These are phyloP conservation scores for Prunus mongolica DNA, from an alignment of 306 rosid species.

Conservation along the genomic window DNA sequence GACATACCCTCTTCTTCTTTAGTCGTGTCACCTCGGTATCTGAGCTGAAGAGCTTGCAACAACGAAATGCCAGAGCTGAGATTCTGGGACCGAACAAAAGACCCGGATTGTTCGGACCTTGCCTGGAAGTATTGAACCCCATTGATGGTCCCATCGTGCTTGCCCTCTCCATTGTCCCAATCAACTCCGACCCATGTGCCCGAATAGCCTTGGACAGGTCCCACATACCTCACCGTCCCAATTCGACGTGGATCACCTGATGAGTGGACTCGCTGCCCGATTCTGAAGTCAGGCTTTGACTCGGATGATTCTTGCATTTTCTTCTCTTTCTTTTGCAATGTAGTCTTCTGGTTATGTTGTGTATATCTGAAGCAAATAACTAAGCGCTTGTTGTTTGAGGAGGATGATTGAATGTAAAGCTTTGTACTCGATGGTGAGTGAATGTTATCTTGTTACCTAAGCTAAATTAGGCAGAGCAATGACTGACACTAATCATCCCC, in stretches of 20 bases:
- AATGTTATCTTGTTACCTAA: too few relatives aligned
- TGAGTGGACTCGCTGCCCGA: slow-evolving; percentile 69
- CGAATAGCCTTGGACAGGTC: slow-evolving; percentile 63
- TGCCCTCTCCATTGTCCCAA: slow-evolving; percentile 79
- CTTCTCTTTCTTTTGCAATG: neutral
- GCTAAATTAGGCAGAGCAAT: too few relatives aligned
- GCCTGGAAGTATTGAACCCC: slow-evolving; percentile 72
- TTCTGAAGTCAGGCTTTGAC: slow-evolving; percentile 35
- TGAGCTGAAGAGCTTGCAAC: slow-evolving; percentile 65
- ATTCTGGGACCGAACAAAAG: slow-evolving; percentile 66
- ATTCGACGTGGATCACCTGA: slow-evolving; percentile 59
- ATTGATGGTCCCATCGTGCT: slow-evolving; percentile 82
- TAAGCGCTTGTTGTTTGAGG: too few relatives aligned
- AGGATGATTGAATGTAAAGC: too few relatives aligned
- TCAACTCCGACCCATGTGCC: slow-evolving; percentile 87
- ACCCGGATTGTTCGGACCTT: slow-evolving; percentile 55
- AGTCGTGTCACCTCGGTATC: slow-evolving; percentile 63
- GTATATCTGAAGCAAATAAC: too few relatives aligned
- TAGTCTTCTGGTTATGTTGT: neutral
- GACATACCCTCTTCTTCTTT: slow-evolving; percentile 83
- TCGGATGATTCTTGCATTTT: slow-evolving; percentile 47
- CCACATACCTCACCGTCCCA: slow-evolving; percentile 72
- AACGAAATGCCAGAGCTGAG: slow-evolving; percentile 62
- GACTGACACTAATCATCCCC: too few relatives aligned
- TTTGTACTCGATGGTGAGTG: too few relatives aligned